Percentiles rank a stretch among this genome's conserved stretches.
These are phyloP conservation scores for Populus trichocarpa DNA, from an alignment of 441 rosid species.

Conservation along the genomic window DNA sequence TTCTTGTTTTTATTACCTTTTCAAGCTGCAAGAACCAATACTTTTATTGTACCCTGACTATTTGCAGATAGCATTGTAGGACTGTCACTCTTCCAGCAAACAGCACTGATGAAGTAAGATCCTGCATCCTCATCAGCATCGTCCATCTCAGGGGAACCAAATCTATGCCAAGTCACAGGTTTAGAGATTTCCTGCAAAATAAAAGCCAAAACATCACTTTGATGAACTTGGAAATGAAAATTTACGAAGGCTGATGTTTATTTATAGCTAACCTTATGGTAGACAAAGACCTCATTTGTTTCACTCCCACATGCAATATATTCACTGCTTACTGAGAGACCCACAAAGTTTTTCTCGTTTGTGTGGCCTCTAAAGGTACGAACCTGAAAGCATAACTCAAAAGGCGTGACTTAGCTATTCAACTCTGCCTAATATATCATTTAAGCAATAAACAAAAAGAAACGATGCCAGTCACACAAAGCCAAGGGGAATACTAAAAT, in stretches of 20 bases:
- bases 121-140: conserved; percentile 86
- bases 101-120: conserved; percentile 93
- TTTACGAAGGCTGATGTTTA: neutral
- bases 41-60: conserved; percentile 98
- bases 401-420: neutral
- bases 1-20: neutral
- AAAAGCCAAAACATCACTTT: neutral
- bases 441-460: neutral
- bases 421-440: conserved; percentile 2
- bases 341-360: conserved; percentile 96
- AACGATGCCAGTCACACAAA: neutral
- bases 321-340: conserved; percentile 83
- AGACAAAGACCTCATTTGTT: conserved; percentile 92
- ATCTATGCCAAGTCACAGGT: conserved; percentile 84
- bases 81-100: conserved; percentile 97
- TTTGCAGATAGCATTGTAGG: conserved; percentile 95
- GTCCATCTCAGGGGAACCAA: conserved; percentile 84
- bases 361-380: conserved; percentile 89
- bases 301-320: conserved; percentile 97
- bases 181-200: conserved; percentile 76
- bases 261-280: conserved; percentile 70
- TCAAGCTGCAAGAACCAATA: conserved; percentile 81
- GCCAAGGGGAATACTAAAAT: neutral
- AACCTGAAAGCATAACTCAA: conserved; percentile 45
- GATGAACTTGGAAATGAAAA: neutral